These are phyloP conservation scores for Colletotrichum eleusines DNA, from an alignment of 2,329 filamentous ascomycete species.

Conservation along the genomic window DNA sequence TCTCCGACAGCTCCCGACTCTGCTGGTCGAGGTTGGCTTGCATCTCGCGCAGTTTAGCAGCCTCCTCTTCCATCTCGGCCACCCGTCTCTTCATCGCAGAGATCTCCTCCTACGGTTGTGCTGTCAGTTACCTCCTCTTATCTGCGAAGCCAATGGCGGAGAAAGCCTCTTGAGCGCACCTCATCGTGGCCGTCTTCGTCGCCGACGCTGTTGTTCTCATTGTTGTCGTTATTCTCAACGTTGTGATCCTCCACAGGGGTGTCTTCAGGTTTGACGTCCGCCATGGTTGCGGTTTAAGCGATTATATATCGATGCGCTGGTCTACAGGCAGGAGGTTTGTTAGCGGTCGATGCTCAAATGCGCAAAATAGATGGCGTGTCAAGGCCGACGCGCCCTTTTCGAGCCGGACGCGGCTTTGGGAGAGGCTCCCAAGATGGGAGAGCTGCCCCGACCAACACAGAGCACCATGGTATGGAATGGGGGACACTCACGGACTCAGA, in stretches of 20 bases:
- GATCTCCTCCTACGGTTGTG: conserved; percentile 75
- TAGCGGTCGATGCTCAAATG: conserved; percentile 8
- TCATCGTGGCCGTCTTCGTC: conserved; percentile 61
- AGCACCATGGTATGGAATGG: neutral
- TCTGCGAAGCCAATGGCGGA: conserved; percentile 36
- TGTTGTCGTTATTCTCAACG: conserved; percentile 48
- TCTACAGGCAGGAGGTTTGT: neutral
- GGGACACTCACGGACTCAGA: neutral
- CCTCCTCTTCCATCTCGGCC: conserved; percentile 92
- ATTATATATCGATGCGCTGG: neutral
- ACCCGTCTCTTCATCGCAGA: conserved; percentile 88
- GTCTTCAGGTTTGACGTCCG: conserved; percentile 49
- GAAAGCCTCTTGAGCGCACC: conserved; percentile 51
- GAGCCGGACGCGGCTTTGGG: conserved; percentile 26
- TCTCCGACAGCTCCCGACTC: conserved; percentile 78
- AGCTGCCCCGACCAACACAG: neutral
- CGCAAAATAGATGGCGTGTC: conserved; percentile 10
- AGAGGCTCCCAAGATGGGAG: conserved; percentile 19
- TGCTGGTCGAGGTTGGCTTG: conserved; percentile 88
- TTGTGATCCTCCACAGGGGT: conserved; percentile 48
- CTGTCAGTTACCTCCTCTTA: conserved; percentile 43
- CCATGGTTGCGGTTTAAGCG: conserved; percentile 43
- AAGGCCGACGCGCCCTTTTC: conserved; percentile 27
- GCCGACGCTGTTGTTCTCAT: conserved; percentile 44
- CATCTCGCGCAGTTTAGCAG: conserved; percentile 88